phyloP scores from a whole-genome alignment of 441 rosid genomes.

The Pelargonium exstipulatum region DNA sequence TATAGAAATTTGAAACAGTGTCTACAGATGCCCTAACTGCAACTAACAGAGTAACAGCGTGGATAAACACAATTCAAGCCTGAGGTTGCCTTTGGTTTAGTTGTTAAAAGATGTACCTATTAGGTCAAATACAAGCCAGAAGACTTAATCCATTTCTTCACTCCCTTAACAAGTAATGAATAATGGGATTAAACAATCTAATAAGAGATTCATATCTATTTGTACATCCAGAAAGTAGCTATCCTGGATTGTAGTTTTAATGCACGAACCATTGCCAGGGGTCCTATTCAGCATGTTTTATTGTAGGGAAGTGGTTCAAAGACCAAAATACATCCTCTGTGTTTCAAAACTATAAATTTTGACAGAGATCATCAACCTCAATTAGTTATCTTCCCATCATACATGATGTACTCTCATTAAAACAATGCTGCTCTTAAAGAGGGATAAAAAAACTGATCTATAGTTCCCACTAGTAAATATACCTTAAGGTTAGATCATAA shows the following conservation, averaged over 20 bases:
- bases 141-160: not conserved
- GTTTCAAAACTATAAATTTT: not conserved
- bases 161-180: not conserved
- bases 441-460: not conserved
- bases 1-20: not conserved
- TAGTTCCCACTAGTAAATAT: not conserved
- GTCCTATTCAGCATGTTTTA: constrained; percentile 1
- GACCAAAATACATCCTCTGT: not conserved
- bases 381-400: not conserved
- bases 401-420: not conserved
- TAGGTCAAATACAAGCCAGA: not conserved
- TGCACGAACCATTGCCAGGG: not conserved
- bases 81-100: not conserved
- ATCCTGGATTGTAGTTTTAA: not conserved
- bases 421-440: not conserved
- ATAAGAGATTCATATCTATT: not conserved
- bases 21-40: not conserved
- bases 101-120: not conserved
- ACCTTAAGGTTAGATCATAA: not conserved
- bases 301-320: not conserved
- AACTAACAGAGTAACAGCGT: not conserved
- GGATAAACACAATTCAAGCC: not conserved
- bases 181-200: not conserved
- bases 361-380: not conserved
- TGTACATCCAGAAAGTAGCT: not conserved